phyloP scores from a whole-genome alignment of 1,139 yeast species.

The Yamadazyma buinensis region DNA sequence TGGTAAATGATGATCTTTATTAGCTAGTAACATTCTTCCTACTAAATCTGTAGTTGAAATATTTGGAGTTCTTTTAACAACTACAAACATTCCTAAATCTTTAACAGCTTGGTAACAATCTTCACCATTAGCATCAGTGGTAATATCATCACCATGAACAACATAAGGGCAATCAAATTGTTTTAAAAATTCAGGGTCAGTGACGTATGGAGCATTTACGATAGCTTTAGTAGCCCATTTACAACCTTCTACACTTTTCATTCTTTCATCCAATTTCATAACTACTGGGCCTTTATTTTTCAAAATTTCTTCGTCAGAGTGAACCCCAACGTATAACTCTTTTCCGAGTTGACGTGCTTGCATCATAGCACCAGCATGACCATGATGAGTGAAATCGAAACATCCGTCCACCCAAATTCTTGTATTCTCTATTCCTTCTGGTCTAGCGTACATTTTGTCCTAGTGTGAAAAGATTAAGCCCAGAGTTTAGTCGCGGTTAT shows the following conservation, averaged over 20 bases:
- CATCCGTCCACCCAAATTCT: constrained; percentile 95
- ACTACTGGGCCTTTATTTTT: constrained; percentile 91
- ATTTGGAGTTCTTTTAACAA: constrained; percentile 89
- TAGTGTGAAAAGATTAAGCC: no score
- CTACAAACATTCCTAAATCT: constrained; percentile 79
- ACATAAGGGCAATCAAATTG: constrained; percentile 74
- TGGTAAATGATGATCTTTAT: constrained; percentile 55
- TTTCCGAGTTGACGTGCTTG: constrained; percentile 83
- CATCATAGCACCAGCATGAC: constrained; percentile 93
- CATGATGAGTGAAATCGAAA: constrained; percentile 96
- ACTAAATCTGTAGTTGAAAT: constrained; percentile 94
- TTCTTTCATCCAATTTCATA: constrained; percentile 76
- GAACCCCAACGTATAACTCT: constrained; percentile 82
- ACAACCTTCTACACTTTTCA: constrained; percentile 81
- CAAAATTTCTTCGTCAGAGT: constrained; percentile 81
- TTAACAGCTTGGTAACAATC: constrained; percentile 87
- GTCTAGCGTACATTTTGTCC: constrained; percentile 38
- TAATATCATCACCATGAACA: constrained; percentile 96
- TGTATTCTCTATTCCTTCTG: constrained; percentile 42
- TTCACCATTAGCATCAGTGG: constrained; percentile 91
- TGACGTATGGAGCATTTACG: constrained; percentile 89
- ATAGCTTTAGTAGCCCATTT: constrained; percentile 81
- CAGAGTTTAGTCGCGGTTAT: no score
- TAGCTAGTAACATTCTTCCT: constrained; percentile 74
- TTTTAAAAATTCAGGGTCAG: constrained; percentile 80